Evolutionary conservation across 495 filamentous ascomycete species (phyloP).

Genomic region (Penicillium cataractarum): DNA sequence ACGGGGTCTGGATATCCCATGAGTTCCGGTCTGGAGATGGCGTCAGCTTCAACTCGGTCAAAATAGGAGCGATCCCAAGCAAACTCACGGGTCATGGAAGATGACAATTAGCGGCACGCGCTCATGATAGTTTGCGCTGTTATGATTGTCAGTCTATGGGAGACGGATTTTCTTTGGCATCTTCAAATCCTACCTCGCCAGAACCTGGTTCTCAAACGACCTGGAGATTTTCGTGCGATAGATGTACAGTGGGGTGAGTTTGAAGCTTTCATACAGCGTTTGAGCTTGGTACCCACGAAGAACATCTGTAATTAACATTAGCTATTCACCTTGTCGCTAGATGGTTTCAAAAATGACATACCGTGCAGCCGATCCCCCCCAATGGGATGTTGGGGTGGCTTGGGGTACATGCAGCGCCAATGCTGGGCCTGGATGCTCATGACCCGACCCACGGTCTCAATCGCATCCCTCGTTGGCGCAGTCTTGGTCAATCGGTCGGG

Average conservation of each 20-base stretch:
- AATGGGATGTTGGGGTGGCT: conserved; percentile 33
- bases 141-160: neutral
- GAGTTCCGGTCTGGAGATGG: conserved; percentile 64
- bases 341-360: conserved; percentile 25
- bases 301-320: conserved; percentile 55
- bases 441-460: conserved; percentile 56
- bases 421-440: conserved; percentile 57
- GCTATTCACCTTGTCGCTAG: neutral
- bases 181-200: conserved; percentile 65
- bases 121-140: conserved; percentile 57
- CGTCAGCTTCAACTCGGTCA: neutral
- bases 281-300: conserved; percentile 74
- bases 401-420: conserved; percentile 64
- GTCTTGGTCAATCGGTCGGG: conserved; percentile 69
- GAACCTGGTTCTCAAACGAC: conserved; percentile 85
- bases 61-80: neutral
- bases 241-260: conserved; percentile 76
- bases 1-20: conserved; percentile 67
- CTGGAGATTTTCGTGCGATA: conserved; percentile 69
- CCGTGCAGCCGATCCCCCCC: conserved; percentile 59
- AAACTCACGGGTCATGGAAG: conserved; percentile 77
- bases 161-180: neutral
- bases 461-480: conserved; percentile 46
- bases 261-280: conserved; percentile 66
- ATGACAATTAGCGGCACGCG: conserved; percentile 68